Base-by-base conservation (phyloP, 257 asterid genomes). In the Nicotiana benthamiana region DNA sequence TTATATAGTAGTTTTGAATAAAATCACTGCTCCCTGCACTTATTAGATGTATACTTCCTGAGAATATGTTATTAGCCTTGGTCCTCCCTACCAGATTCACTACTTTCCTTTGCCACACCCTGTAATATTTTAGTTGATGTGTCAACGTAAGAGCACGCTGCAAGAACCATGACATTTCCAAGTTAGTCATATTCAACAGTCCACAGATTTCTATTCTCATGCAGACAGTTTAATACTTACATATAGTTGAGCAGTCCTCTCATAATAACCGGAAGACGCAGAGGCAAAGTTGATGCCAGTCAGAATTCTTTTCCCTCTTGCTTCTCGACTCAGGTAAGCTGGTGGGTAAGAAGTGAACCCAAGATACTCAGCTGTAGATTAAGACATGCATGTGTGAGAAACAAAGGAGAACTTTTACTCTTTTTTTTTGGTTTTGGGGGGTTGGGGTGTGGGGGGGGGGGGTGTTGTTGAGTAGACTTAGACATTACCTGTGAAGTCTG, bases 11-110 rank as follows among this genome's bases (percentile, higher is more conserved):
- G 80, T 94, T 92, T 86, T 92, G 97, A 15, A 92, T 82, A 85
- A 90, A 92, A 83, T 92, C 98, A 75, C 97, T 94, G 90, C 90
- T 92, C n/a, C 97, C 97, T 11, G 97, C 97, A 74, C 95, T 94
- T 75, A 92, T 30, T 46, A 94, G 89, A 66, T 94, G 92, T 68
- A 94, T 88, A 66, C 90, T 95, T 34, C 91, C 89, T 26, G 97
- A 89, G 75, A 94, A 84, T 34, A 91, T 88, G n/a, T 60, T 78
- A 46, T 88, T 83, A 2, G 94, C 97, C 61, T 81, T 87, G 12
- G 77, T 82, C 82, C 79, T 83, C 34, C 97, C 97, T 1, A 89
- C 95, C 86, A 90, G 13, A 56, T 77, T 85, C 89, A 83, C 91
- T 63, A 94, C 95, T 79, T 86, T 85, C 83, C 34, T 81, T 84